Conservation (phyloP, 345 rosid genomes). For the Populus alba region DNA sequence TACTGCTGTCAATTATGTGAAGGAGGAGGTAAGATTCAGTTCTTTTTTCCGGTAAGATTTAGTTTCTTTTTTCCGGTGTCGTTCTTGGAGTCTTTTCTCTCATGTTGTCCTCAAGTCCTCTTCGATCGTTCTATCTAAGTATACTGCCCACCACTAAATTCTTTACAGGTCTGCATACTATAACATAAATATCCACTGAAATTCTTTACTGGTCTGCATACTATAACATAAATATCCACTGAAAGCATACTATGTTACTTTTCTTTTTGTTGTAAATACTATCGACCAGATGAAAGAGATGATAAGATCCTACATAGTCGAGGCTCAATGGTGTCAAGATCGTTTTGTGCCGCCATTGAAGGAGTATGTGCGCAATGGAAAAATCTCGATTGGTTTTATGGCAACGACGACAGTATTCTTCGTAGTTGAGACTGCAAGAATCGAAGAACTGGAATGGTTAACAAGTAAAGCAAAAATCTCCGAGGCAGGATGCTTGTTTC, state of each 20-base stretch:
- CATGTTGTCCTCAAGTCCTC: too few species aligned
- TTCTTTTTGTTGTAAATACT: too few species aligned
- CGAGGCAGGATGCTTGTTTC: neutral
- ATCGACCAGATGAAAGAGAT: neutral
- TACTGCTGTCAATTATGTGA: neutral
- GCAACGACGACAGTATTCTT: neutral
- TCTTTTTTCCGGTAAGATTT: neutral
- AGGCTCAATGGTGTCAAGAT: neutral
- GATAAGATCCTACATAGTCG: neutral
- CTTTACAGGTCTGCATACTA: too few species aligned
- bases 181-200: too few species aligned
- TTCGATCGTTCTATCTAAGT: too few species aligned
- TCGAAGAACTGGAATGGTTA: constrained; percentile 4
- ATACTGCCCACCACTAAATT: too few species aligned
- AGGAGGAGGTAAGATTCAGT: neutral
- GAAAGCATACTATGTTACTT: too few species aligned
- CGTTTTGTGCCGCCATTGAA: neutral
- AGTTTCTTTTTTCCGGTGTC: too few species aligned
- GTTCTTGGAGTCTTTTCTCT: too few species aligned
- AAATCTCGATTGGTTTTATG: neutral
- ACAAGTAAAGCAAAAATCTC: neutral
- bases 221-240: too few species aligned
- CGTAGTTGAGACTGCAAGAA: neutral
- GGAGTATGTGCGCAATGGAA: neutral
- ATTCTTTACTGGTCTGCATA: too few species aligned